phyloP scores from a whole-genome alignment of 1,284 basidiomycete genomes.

The Athelia psychrophila region DNA sequence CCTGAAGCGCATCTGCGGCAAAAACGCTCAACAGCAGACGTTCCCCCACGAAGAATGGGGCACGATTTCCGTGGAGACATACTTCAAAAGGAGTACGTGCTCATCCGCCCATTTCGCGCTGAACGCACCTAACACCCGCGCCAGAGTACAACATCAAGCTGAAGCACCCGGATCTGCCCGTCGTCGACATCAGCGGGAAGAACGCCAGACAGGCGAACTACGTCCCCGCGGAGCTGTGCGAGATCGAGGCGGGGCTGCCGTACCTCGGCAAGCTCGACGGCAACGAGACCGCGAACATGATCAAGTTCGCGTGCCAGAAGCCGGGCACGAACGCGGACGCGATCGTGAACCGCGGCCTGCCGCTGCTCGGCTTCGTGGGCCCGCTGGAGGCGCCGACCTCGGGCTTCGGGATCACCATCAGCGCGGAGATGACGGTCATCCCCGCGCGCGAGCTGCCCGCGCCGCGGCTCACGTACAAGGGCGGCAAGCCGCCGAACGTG shows the following conservation, averaged over 20 bases:
- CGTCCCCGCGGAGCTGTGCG: slow-evolving; percentile 69
- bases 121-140: not conserved
- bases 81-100: slow-evolving; percentile 55
- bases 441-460: slow-evolving; percentile 60
- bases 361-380: slow-evolving; percentile 44
- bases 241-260: slow-evolving; percentile 53
- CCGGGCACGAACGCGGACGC: slow-evolving; percentile 54
- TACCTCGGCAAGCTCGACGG: slow-evolving; percentile 52
- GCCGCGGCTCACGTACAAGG: slow-evolving; percentile 53
- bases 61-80: slow-evolving; percentile 54
- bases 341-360: slow-evolving; percentile 57
- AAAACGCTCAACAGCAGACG: slow-evolving; percentile 40
- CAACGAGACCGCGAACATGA: slow-evolving; percentile 61
- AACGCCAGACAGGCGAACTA: slow-evolving; percentile 35
- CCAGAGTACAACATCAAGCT: slow-evolving; percentile 59
- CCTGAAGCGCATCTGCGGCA: slow-evolving; percentile 42
- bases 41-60: slow-evolving; percentile 48
- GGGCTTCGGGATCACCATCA: slow-evolving; percentile 56
- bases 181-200: slow-evolving; percentile 50
- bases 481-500: slow-evolving; percentile 37
- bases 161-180: slow-evolving; percentile 51
- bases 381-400: not conserved
- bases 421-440: slow-evolving; percentile 53
- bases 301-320: slow-evolving; percentile 55
- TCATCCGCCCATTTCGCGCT: not conserved